Percentiles rank a stretch among this genome's conserved stretches.
Conservation (phyloP, 305 asterid genomes). For the Solanum hybrid region DNA sequence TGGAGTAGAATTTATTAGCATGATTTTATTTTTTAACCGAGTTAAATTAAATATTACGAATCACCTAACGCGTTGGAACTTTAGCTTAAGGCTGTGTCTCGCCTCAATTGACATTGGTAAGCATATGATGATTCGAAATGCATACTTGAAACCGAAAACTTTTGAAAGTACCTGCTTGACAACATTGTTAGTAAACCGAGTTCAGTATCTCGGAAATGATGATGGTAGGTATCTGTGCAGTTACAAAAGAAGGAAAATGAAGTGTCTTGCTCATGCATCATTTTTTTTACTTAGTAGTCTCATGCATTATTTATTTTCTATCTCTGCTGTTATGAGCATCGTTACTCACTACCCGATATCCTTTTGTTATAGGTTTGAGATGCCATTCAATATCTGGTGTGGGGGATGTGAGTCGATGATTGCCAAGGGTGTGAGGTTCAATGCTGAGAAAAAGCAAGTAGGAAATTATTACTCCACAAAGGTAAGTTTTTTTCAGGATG, state of each 20-base stretch:
- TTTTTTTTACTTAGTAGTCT: not conserved
- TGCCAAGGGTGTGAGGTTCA: slow-evolving; percentile 95
- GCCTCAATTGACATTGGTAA: not conserved
- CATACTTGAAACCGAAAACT: not conserved
- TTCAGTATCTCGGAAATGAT: not conserved
- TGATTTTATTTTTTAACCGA: not conserved
- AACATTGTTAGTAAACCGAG: not conserved
- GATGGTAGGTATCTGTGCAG: not conserved
- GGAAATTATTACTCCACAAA: slow-evolving; percentile 92
- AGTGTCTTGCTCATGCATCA: not conserved
- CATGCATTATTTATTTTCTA: not conserved
- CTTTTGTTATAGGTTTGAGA: slow-evolving; percentile 63
- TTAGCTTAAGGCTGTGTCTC: not conserved
- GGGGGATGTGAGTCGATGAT: slow-evolving; percentile 99
- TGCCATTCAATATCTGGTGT: slow-evolving; percentile 94
- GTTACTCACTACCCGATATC: not conserved
- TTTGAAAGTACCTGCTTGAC: not conserved
- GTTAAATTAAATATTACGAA: not conserved
- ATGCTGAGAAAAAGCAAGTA: slow-evolving; percentile 97
- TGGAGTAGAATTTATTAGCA: not conserved
- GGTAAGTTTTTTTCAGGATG: slow-evolving; percentile 21
- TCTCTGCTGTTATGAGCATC: not conserved
- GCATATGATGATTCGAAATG: not conserved
- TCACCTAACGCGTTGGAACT: not conserved
- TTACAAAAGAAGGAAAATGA: not conserved